These are phyloP conservation scores for Raphanus hybrid DNA, from an alignment of 441 rosid species.

Conservation along the genomic window DNA sequence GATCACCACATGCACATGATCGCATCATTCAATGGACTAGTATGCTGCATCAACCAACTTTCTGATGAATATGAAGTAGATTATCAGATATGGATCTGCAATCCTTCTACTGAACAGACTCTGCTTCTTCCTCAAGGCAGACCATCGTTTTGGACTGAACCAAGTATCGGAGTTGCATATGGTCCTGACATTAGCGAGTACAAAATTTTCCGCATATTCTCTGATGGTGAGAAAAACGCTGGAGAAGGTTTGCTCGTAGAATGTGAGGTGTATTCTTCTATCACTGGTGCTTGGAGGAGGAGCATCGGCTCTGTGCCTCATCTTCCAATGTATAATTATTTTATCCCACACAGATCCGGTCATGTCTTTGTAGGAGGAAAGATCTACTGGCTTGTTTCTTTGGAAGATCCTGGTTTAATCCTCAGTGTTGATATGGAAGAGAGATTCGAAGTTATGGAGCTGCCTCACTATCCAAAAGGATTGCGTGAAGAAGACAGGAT, in stretches of 20 bases:
- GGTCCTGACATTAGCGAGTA: constrained; percentile 35
- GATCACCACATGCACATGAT: constrained; percentile 1
- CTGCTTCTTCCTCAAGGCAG: constrained; percentile 37
- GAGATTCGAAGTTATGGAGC: not conserved
- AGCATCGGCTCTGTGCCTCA: not conserved
- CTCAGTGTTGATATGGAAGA: not conserved
- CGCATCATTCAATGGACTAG: constrained; percentile 10
- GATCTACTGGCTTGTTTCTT: constrained; percentile 4
- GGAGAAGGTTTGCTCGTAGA: not conserved
- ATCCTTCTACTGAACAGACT: constrained; percentile 29
- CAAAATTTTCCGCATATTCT: constrained; percentile 40
- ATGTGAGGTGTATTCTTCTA: constrained; percentile 15
- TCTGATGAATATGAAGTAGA: not conserved
- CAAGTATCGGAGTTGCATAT: constrained; percentile 40
- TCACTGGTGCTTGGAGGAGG: not conserved
- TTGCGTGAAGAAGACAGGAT: not conserved
- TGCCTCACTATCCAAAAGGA: not conserved
- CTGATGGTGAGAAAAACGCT: not conserved
- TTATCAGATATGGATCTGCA: constrained; percentile 38
- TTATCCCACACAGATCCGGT: not conserved
- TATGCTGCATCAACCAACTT: constrained; percentile 10
- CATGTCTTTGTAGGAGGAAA: constrained; percentile 7
- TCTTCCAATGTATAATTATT: not conserved
- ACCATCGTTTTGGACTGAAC: constrained; percentile 8
- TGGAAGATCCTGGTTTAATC: not conserved